A percentile compares a stretch with the other conserved stretches of the same genome.
Evolutionary conservation across 805 yeast genomes (phyloP).

Genomic region (Hanseniaspora lachancei): DNA sequence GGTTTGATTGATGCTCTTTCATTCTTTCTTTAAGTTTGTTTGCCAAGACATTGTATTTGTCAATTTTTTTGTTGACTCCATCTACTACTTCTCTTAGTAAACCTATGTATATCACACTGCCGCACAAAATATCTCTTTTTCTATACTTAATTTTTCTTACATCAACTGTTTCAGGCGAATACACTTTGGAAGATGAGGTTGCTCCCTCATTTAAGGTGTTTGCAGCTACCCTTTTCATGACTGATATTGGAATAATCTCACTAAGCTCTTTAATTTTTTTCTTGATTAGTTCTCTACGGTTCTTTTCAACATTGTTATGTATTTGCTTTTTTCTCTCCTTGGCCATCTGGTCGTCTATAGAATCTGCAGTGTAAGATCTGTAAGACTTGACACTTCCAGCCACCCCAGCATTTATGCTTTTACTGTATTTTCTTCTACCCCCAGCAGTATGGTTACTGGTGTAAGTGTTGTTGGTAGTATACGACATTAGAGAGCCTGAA

Average conservation of each 20-base stretch:
- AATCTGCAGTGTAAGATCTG: constrained; percentile 23
- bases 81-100: neutral
- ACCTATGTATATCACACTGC: constrained; percentile 3
- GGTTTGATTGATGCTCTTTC: neutral
- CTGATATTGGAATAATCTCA: constrained; percentile 45
- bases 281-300: constrained; percentile 81
- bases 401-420: neutral
- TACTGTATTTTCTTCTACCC: neutral
- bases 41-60: neutral
- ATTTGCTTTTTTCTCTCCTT: constrained; percentile 71
- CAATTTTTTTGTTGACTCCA: neutral
- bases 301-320: constrained; percentile 87
- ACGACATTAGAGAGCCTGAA: constrained; percentile 3
- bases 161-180: neutral
- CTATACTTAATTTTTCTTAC: constrained; percentile 2
- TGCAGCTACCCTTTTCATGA: constrained; percentile 6
- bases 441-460: constrained; percentile 8
- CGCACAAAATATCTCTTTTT: constrained; percentile 10
- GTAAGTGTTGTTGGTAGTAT: constrained; percentile 7
- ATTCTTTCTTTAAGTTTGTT: neutral
- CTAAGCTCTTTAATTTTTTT: constrained; percentile 79
- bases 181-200: neutral
- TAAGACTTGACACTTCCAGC: constrained; percentile 11
- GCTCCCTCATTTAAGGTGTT: neutral
- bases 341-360: constrained; percentile 34